Base-by-base conservation (phyloP, 441 rosid genomes). In the Mallotus repandus region DNA sequence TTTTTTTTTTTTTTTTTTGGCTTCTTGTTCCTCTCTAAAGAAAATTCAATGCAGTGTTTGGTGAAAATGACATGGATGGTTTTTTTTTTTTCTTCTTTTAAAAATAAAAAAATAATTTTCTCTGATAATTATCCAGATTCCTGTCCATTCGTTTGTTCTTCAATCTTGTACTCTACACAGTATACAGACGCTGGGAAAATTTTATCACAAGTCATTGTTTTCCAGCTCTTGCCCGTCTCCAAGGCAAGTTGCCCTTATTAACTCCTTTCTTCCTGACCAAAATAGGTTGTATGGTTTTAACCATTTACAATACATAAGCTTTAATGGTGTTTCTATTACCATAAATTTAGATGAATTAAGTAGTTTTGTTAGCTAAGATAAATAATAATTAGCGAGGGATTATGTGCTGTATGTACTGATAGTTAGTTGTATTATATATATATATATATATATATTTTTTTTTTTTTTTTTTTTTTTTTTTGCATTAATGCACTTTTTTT, bases 41-140 rank as follows among this genome's bases (percentile, higher is more conserved):
- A 60, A 76, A 83, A 57, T 78, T 81, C 76, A 74, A 80, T 58
- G 76, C 32, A 43, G 67, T 50, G 1, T 76, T 38, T n/a, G 14
- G 63, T 58, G 85, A 74, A 22, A 77, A 74, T 8, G 80, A 79
- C 79, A 8, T 56, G 68, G 38, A 55, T 29, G 71, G 77, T 49
- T 84, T 56, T 69, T 54, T 69, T 77, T 75, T 29, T 29, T 29
- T 29, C 3, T 29, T 29, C 32, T 29, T 29, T 29, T 29, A 29
- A 29, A 29, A 29, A 29, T 29, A 29, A 29, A 29, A 29, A 29
- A 29, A 29, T 29, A 29, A 29, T 29, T 29, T 29, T 29, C 3
- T 29, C 32, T 60, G 76, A 59, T 46, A 45, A 72, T 60, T 53
- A 63, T 77, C 72, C 74, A 55, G 43, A 64, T 68, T 76, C 59